These are phyloP conservation scores for Tricholoma bakamatsutake DNA, from an alignment of 768 basidiomycete genomes.

Conservation along the genomic window DNA sequence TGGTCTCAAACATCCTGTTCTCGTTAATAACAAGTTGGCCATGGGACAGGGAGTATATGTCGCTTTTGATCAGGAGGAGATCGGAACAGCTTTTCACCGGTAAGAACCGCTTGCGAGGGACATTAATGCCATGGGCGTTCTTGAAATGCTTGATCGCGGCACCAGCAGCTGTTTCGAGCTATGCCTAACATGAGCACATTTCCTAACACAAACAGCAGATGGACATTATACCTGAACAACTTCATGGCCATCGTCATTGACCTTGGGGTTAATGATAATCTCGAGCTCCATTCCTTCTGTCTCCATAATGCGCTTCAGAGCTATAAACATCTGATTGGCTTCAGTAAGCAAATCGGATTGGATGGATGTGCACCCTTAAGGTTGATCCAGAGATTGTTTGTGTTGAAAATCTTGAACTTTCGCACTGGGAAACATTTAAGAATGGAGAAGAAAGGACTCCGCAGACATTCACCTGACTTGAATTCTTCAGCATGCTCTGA, in stretches of 20 bases:
- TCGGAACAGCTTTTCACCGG: slow-evolving; percentile 88
- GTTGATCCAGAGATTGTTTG: slow-evolving; percentile 80
- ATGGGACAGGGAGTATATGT: slow-evolving; percentile 87
- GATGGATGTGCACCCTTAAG: slow-evolving; percentile 48
- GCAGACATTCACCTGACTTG: slow-evolving; percentile 52
- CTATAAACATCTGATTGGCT: slow-evolving; percentile 27
- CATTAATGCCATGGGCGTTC: slow-evolving; percentile 90
- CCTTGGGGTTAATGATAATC: slow-evolving; percentile 92
- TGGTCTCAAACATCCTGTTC: slow-evolving; percentile 74
- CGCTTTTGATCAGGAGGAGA: slow-evolving; percentile 84
- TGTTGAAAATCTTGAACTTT: slow-evolving; percentile 94
- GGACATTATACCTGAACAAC: slow-evolving; percentile 59
- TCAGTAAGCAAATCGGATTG: background rate
- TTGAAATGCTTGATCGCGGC: slow-evolving; percentile 93
- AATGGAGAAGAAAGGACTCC: background rate
- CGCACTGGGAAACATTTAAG: slow-evolving; percentile 39
- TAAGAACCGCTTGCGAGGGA: slow-evolving; percentile 90
- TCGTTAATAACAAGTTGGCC: slow-evolving; percentile 85
- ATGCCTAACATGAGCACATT: slow-evolving; percentile 13
- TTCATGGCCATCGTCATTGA: slow-evolving; percentile 77
- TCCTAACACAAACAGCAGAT: background rate
- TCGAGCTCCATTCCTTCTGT: slow-evolving; percentile 84
- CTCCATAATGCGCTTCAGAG: slow-evolving; percentile 88
- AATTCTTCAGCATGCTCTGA: slow-evolving; percentile 93
- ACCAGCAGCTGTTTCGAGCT: slow-evolving; percentile 90